Conservation (phyloP, 2,329 filamentous ascomycete species). For the Fusarium bactridioides region DNA sequence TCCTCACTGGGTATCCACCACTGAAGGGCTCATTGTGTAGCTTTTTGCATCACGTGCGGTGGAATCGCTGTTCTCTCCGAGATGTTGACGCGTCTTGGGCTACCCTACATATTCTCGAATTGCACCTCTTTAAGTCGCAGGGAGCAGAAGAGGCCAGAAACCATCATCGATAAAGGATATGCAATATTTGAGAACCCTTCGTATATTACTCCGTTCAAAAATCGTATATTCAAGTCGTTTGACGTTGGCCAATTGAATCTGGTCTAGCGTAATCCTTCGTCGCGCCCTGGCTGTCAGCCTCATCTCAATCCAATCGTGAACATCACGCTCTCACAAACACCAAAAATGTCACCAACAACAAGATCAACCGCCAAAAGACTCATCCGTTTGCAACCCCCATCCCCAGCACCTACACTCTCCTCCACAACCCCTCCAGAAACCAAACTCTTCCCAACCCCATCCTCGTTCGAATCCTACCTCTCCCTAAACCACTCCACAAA, state of each 20-base stretch:
- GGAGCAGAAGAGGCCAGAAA: rapidly evolving
- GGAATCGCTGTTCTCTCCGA: slow-evolving; percentile 35
- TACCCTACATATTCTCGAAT: background rate
- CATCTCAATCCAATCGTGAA: too few species aligned
- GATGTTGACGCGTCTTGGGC: background rate
- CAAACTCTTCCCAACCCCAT: slow-evolving; percentile 18
- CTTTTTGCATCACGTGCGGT: slow-evolving; percentile 26
- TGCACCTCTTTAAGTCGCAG: rapidly evolving
- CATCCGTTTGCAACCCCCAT: background rate
- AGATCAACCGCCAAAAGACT: slow-evolving; percentile 24
- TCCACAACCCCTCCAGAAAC: background rate
- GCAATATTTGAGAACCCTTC: background rate
- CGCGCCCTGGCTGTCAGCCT: background rate
- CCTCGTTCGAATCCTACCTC: slow-evolving; percentile 31
- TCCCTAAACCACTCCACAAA: slow-evolving; percentile 14
- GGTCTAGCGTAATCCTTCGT: background rate
- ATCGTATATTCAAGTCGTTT: rapidly evolving
- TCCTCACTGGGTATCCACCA: slow-evolving; percentile 18
- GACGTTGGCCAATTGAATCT: background rate
- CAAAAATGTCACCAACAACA: slow-evolving; percentile 28
- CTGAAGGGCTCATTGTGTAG: background rate
- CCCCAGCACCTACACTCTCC: rapidly evolving
- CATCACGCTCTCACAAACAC: background rate
- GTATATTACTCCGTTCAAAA: too few species aligned
- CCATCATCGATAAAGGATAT: rapidly evolving